These are phyloP conservation scores for Triticum urartu DNA, from an alignment of 176 grass and related monocot species.

Conservation along the genomic window DNA sequence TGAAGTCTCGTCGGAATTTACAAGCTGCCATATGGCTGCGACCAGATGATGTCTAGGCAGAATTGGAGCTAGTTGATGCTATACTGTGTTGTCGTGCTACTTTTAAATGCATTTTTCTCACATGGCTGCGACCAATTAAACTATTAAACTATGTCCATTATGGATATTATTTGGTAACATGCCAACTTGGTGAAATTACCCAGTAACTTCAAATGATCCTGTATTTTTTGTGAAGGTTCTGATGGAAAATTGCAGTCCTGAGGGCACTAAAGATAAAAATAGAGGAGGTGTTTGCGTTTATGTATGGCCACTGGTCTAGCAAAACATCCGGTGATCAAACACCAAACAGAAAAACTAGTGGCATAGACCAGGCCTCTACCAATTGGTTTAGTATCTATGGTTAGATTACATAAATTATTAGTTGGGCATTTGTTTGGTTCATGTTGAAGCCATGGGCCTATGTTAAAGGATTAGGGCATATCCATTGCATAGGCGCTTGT, in stretches of 20 bases:
- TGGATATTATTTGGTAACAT: neutral
- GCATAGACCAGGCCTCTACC: neutral
- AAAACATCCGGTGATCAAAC: neutral
- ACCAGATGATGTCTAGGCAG: neutral
- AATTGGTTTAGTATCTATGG: conserved; percentile 1
- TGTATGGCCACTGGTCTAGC: neutral
- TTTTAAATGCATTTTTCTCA: neutral
- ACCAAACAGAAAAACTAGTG: neutral
- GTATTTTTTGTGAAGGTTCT: neutral
- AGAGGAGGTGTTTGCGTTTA: neutral
- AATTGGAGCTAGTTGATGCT: neutral
- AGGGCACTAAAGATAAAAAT: neutral
- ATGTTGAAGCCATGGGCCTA: neutral
- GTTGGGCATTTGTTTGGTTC: neutral
- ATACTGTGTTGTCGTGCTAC: neutral
- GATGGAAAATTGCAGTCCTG: neutral
- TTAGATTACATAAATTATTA: neutral
- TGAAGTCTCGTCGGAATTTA: neutral
- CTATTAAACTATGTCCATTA: neutral
- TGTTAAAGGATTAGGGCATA: neutral
- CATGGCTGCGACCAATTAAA: neutral
- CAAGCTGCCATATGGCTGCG: neutral
- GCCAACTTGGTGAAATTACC: neutral
- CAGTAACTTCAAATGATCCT: neutral
- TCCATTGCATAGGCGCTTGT: too few relatives aligned